These are phyloP conservation scores for Colletotrichum shisoi DNA, from an alignment of 2,329 filamentous ascomycete species.

Conservation along the genomic window DNA sequence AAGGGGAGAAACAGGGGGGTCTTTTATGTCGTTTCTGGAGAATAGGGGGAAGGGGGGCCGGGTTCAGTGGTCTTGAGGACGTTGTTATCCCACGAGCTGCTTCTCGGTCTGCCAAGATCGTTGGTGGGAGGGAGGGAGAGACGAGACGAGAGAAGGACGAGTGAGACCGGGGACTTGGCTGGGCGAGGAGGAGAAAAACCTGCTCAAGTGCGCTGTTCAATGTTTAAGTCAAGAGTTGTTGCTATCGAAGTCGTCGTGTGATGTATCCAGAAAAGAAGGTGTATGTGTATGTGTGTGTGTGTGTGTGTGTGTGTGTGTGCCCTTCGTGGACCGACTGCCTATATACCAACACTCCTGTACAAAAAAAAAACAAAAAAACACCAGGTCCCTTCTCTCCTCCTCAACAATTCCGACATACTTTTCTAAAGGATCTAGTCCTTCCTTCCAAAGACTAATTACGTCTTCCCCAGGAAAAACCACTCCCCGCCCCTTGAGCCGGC, in stretches of 20 bases:
- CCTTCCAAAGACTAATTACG: background rate
- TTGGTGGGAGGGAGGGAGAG: background rate
- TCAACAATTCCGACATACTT: background rate
- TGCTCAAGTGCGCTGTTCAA: background rate
- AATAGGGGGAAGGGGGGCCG: too few species aligned
- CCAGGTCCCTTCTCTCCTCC: background rate
- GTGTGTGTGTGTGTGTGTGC: background rate
- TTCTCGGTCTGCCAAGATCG: background rate
- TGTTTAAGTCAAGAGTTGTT: background rate
- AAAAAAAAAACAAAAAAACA: too few species aligned
- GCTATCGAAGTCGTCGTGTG: conserved; percentile 10
- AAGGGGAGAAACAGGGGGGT: background rate
- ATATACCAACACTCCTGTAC: background rate
- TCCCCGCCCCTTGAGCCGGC: background rate
- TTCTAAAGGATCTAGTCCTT: background rate
- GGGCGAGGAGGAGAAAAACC: too few species aligned
- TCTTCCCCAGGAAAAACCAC: background rate
- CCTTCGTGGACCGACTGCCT: background rate
- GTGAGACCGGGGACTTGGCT: background rate
- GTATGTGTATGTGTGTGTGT: background rate
- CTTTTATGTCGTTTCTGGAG: background rate
- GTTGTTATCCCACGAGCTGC: background rate
- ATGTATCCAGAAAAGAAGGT: background rate
- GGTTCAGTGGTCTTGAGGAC: background rate
- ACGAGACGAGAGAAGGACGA: too few species aligned